Conservation (phyloP, 2,329 filamentous ascomycete species). For the Colletotrichum noveboracense region DNA sequence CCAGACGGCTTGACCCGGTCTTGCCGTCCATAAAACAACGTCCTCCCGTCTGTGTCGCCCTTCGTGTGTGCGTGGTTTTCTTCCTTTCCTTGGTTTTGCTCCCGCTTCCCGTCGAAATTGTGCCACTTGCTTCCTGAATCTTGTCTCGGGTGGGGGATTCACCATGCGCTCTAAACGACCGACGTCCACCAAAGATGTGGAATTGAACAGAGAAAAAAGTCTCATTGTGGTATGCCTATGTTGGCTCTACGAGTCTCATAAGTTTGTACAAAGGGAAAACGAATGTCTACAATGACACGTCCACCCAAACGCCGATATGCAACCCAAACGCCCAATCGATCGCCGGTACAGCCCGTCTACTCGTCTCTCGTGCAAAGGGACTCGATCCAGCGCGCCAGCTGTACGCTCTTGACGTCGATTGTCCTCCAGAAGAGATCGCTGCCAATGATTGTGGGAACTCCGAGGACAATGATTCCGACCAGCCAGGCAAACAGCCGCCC, state of each 20-base stretch:
- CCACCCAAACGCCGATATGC: not conserved
- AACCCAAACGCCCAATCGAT: not conserved
- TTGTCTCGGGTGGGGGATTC: not conserved
- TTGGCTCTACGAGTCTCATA: not conserved
- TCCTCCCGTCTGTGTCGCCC: not conserved
- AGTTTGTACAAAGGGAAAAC: not conserved
- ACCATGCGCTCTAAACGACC: not conserved
- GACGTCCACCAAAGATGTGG: not conserved
- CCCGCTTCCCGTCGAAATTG: not conserved
- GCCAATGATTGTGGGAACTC: constrained; percentile 52
- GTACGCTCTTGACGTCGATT: constrained; percentile 53
- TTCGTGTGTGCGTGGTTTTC: not conserved
- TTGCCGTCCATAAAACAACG: not conserved
- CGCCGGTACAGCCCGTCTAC: not conserved
- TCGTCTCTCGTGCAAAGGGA: constrained; percentile 19
- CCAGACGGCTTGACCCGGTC: not conserved
- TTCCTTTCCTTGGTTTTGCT: not conserved
- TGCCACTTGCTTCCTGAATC: not conserved
- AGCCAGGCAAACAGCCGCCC: constrained; percentile 37
- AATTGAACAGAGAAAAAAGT: not conserved
- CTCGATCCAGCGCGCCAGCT: constrained; percentile 55
- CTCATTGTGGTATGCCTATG: not conserved
- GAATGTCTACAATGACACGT: not conserved
- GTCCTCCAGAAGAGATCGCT: constrained; percentile 65
- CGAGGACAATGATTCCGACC: constrained; percentile 39